These are phyloP conservation scores for Desmodesmus armatus DNA, from an alignment of 139 green algal genomes.

Conservation along the genomic window DNA sequence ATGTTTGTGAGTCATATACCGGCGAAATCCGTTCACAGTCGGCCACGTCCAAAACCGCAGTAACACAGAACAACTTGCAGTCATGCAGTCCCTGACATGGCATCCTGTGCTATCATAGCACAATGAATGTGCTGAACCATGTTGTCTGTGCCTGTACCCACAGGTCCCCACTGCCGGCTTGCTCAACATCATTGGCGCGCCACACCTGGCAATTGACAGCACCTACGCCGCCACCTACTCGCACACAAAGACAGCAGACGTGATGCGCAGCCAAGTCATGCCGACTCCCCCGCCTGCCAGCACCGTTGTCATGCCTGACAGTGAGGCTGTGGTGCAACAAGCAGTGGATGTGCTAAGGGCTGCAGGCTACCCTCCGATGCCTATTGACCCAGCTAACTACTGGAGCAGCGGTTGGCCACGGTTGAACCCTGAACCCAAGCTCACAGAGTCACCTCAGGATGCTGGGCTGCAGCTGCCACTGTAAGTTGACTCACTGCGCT, in stretches of 20 bases:
- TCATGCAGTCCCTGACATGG: no score
- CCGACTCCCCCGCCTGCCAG: background rate
- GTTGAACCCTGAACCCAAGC: slow-evolving; percentile 29
- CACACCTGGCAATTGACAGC: slow-evolving; percentile 66
- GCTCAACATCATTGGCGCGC: slow-evolving; percentile 84
- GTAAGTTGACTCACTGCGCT: no score
- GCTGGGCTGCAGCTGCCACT: slow-evolving; percentile 41
- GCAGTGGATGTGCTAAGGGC: background rate
- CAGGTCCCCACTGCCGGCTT: slow-evolving; percentile 75
- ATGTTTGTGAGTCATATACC: no score
- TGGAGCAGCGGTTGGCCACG: slow-evolving; percentile 34
- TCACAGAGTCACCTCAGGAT: background rate
- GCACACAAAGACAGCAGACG: no score
- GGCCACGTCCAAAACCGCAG: no score
- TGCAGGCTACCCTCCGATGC: background rate
- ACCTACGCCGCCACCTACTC: slow-evolving; percentile 54
- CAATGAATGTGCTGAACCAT: no score
- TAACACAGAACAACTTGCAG: no score
- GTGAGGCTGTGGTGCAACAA: background rate
- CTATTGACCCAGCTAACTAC: background rate
- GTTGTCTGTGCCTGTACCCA: no score
- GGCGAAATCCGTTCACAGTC: no score
- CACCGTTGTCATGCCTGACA: slow-evolving; percentile 18
- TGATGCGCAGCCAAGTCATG: slow-evolving; percentile 63
- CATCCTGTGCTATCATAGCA: no score